phyloP scores from a whole-genome alignment of 148 eudicot genomes.

The Rhododendron ovatum region DNA sequence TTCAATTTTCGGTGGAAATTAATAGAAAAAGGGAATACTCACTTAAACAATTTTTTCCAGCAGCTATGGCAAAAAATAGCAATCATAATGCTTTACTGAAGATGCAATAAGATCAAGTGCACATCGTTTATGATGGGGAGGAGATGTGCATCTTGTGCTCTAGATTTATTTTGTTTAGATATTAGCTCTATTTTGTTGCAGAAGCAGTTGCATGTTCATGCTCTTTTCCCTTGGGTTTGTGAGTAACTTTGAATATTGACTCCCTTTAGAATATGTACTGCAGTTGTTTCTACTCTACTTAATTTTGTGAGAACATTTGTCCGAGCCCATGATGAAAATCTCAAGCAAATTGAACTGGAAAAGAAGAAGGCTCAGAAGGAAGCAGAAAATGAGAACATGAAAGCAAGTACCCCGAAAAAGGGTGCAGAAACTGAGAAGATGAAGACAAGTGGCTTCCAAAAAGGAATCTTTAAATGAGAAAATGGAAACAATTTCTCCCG shows the following conservation, averaged over 20 bases:
- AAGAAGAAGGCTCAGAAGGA: constrained; percentile 76
- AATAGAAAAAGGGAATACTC: background rate
- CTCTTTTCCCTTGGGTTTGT: background rate
- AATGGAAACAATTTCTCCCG: constrained; percentile 6
- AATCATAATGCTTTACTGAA: background rate
- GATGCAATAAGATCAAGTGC: background rate
- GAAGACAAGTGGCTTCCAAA: constrained; percentile 11
- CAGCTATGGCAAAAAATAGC: background rate
- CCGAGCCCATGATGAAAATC: constrained; percentile 73
- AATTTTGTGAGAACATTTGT: constrained; percentile 75
- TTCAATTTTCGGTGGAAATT: background rate
- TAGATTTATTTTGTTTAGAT: background rate
- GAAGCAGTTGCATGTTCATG: background rate
- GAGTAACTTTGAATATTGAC: background rate
- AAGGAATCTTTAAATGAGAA: constrained; percentile 11
- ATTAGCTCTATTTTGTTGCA: background rate
- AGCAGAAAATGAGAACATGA: constrained; percentile 57
- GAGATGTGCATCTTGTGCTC: background rate
- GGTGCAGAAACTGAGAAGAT: constrained; percentile 13
- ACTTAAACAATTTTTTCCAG: too few relatives aligned
- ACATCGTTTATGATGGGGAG: background rate
- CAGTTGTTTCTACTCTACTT: constrained; percentile 77
- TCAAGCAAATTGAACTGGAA: constrained; percentile 71
- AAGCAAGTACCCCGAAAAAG: constrained; percentile 16
- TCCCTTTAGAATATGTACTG: constrained; percentile 8